These are phyloP conservation scores for Serendipita sp. DNA, from an alignment of 768 basidiomycete genomes.

Conservation along the genomic window DNA sequence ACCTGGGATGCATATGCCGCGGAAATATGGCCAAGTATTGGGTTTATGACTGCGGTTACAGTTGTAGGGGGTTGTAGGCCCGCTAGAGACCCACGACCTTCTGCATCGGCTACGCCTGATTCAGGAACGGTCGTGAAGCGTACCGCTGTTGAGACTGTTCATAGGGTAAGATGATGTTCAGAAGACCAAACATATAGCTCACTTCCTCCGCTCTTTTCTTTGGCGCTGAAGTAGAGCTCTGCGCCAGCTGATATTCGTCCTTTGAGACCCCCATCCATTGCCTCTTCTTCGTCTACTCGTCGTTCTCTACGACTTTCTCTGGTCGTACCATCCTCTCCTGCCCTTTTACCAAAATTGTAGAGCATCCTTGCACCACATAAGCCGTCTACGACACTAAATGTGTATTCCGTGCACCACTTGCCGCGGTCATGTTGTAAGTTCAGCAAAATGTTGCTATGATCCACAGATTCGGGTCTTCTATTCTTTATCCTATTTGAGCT, in stretches of 20 bases:
- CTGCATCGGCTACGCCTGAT: conserved; percentile 35
- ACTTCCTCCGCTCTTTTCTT: conserved; percentile 88
- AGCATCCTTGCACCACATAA: conserved; percentile 84
- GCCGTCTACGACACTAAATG: conserved; percentile 83
- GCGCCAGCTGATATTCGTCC: conserved; percentile 86
- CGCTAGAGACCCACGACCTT: conserved; percentile 23
- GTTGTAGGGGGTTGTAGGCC: conserved; percentile 71
- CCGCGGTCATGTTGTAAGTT: conserved; percentile 86
- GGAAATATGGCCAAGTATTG: conserved; percentile 88
- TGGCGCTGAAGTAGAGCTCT: conserved; percentile 85
- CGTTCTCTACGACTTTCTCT: conserved; percentile 13
- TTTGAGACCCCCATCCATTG: conserved; percentile 77
- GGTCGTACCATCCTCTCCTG: conserved; percentile 23
- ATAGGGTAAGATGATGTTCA: neutral
- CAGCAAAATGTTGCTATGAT: conserved; percentile 42
- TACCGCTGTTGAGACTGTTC: conserved; percentile 73
- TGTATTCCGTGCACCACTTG: conserved; percentile 85
- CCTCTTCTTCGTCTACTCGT: conserved; percentile 90
- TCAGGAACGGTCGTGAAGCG: conserved; percentile 91
- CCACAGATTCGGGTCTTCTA: conserved; percentile 10
- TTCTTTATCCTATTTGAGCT: conserved; percentile 9
- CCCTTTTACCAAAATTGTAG: conserved; percentile 79
- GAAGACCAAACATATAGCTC: conserved; percentile 18
- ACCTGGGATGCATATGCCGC: conserved; percentile 83
- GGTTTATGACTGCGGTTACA: conserved; percentile 87